Conservation (phyloP, 345 rosid species). For the Luvunga scandens region DNA sequence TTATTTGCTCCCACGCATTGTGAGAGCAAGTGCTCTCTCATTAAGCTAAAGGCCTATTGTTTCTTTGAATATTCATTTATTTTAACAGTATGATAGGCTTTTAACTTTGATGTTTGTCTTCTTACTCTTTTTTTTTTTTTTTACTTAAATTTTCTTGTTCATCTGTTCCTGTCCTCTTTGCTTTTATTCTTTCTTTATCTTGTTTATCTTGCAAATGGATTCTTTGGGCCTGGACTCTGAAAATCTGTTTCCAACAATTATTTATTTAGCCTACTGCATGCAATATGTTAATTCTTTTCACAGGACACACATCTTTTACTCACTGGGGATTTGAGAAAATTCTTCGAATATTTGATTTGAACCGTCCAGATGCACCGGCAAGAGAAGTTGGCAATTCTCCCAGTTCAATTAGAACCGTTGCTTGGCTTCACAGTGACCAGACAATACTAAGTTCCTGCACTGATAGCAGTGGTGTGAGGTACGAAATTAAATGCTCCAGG, state of each 20-base stretch:
- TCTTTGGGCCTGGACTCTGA: neutral
- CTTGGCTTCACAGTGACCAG: constrained; percentile 98
- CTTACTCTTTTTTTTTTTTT: neutral
- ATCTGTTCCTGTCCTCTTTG: neutral
- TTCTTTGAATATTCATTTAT: neutral
- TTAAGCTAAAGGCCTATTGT: too few relatives aligned
- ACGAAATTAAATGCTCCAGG: neutral
- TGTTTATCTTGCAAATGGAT: neutral
- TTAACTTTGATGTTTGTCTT: neutral
- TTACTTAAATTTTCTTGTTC: neutral
- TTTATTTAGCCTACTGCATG: neutral
- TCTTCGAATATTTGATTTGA: constrained; percentile 85
- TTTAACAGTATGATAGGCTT: neutral
- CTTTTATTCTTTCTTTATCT: neutral
- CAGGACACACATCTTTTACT: constrained; percentile 86
- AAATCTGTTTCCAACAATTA: neutral
- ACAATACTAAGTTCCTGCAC: constrained; percentile 89
- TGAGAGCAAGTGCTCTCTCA: too few relatives aligned
- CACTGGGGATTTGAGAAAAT: constrained; percentile 93
- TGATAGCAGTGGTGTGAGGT: constrained; percentile 93
- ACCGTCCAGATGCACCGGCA: constrained; percentile 80
- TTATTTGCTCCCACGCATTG: too few relatives aligned
- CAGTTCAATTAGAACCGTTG: constrained; percentile 81
- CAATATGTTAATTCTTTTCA: neutral
- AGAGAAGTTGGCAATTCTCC: constrained; percentile 86